Evolutionary conservation across 257 asterid species (phyloP).

Genomic region (Echium plantagineum): DNA sequence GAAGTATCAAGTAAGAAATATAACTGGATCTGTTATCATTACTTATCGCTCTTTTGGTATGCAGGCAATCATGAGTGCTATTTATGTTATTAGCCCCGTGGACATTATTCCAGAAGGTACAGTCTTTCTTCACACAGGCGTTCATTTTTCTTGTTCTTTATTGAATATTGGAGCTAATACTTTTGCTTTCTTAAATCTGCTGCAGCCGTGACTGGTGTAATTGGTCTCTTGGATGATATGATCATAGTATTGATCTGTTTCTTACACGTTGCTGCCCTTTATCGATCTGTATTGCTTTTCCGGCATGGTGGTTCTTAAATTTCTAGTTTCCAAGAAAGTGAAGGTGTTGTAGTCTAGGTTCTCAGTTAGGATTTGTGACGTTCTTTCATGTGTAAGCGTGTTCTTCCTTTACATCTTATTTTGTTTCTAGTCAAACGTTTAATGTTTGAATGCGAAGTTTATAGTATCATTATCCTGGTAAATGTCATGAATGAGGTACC

Average conservation of each 20-base stretch:
- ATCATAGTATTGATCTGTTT: slow-evolving; percentile 61
- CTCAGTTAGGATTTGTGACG: neutral
- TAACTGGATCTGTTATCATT: too few species aligned
- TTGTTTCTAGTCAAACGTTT: neutral
- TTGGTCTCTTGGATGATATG: slow-evolving; percentile 79
- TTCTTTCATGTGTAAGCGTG: neutral
- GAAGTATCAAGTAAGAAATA: too few species aligned
- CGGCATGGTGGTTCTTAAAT: slow-evolving; percentile 64
- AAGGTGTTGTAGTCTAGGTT: neutral
- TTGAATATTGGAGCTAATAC: neutral
- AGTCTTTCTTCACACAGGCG: slow-evolving; percentile 4
- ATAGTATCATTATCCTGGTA: too few species aligned
- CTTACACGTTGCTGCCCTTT: slow-evolving; percentile 86
- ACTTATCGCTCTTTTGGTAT: neutral
- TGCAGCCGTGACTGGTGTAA: slow-evolving; percentile 53
- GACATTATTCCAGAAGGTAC: slow-evolving; percentile 47
- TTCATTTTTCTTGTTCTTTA: slow-evolving; percentile 5
- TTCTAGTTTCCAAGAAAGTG: neutral
- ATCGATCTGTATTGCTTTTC: slow-evolving; percentile 66
- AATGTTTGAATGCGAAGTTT: neutral
- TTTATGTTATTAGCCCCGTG: slow-evolving; percentile 41
- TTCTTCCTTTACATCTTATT: neutral
- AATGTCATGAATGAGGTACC: too few species aligned
- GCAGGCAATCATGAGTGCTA: slow-evolving; percentile 28
- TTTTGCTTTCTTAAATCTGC: slow-evolving; percentile 7